A percentile compares a stretch with the other conserved stretches of the same genome.
Evolutionary conservation across 371 early-diverging fungal species (phyloP).

Genomic region (Rhizopus microsporus): DNA sequence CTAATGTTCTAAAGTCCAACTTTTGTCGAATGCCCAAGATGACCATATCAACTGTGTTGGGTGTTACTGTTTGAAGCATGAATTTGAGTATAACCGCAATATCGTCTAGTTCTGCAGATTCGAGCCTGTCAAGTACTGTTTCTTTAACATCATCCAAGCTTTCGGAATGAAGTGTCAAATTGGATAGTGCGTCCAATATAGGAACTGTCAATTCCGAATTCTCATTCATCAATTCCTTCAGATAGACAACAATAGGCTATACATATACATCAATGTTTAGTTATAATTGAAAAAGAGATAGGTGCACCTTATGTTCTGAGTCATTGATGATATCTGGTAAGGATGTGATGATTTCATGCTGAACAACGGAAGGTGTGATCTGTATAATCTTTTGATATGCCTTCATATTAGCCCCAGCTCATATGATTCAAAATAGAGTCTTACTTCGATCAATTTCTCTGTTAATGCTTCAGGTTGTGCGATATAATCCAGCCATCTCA

Average conservation of each 20-base stretch:
- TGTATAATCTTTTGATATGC: constrained; percentile 61
- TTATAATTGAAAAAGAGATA: neutral
- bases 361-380: constrained; percentile 64
- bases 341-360: constrained; percentile 74
- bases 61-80: constrained; percentile 65
- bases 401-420: too few relatives aligned
- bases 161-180: constrained; percentile 62
- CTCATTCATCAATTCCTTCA: constrained; percentile 67
- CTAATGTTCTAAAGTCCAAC: constrained; percentile 58
- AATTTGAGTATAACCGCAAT: constrained; percentile 74
- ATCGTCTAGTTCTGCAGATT: constrained; percentile 71
- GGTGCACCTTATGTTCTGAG: constrained; percentile 65
- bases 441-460: constrained; percentile 70
- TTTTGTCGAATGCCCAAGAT: constrained; percentile 56
- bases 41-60: constrained; percentile 43
- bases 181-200: constrained; percentile 75
- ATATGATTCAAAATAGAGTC: too few relatives aligned
- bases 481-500: constrained; percentile 80
- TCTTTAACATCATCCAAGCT: constrained; percentile 58
- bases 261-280: neutral
- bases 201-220: constrained; percentile 68
- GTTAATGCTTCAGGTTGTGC: constrained; percentile 64
- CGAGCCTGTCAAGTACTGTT: constrained; percentile 61
- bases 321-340: constrained; percentile 81
- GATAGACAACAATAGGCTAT: constrained; percentile 59